Base-by-base conservation (phyloP, 2,329 filamentous ascomycete species). In the Davidsoniella virescens region DNA sequence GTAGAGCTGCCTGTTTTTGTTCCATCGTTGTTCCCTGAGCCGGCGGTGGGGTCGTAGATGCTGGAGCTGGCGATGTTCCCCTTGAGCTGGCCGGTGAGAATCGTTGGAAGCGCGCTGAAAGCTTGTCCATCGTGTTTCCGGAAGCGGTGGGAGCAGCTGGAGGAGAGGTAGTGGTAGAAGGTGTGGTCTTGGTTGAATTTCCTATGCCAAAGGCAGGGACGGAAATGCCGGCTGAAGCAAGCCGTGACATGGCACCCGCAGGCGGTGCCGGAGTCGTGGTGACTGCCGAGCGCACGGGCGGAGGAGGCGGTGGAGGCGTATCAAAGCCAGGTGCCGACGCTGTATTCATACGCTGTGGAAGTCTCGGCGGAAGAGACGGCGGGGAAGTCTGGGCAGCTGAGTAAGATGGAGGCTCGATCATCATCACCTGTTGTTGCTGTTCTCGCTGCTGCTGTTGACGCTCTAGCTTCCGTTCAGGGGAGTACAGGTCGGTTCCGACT, bases 181-280 rank as follows among this genome's bases (percentile, higher is more conserved):
- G 6, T 9, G n/a, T 23, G 25, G 23, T 60, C 57, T 58, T 54
- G 55, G 40, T 18, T 16, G 33, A 43, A 56, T 59, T 57, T 51
- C 78, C 80, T 54, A 94, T 93, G 4, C 83, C 83, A 3, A 94
- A 68, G 0, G 75, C 82, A 0, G 87, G 82, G 0, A 94, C 85
- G 0, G 80, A 84, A 5, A 94, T 71, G 1, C 87, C 87, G 1
- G 84, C 80, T 37, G 78, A 73, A 9, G 80, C 76, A 7, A 95
- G 70, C 40, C 85, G 73, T 52, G 67, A 71, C 42, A 49, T 49
- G 41, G 51, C 41, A 6, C 18, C 17, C 4, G 50, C 82, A 62
- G 4, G 86, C 80, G 4, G 70, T 75, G 58, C 71, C 67, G 57
- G 76, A 75, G 33, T 75, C 55, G 29, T 64, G 59, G 14, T 61